Evolutionary conservation across 2,329 filamentous ascomycete genomes (phyloP), one percentile per base, ranked within the genome.

Genomic region (Fusarium pseudonygamai): DNA sequence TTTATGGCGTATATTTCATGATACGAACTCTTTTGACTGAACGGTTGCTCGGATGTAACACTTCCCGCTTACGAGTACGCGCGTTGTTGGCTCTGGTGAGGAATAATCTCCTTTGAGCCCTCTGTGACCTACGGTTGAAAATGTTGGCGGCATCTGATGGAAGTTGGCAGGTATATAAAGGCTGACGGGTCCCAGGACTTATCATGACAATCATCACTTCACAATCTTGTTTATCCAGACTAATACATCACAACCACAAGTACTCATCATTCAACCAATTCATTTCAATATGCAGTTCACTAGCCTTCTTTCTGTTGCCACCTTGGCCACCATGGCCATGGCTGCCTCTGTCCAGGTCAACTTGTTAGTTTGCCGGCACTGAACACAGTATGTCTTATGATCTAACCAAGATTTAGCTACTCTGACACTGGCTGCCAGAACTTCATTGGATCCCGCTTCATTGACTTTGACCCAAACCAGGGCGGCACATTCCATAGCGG

Each of bases 291-390:
- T 64, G 61, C 45, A 63, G 26, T 63, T 63, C 26, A 32, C 37
- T 1, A 46, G 24, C 18, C 37, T 64, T 18, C 28, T 64, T 18
- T 63, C 61, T 7, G 22, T n/a, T 24, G 57, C 58, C 24, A 10
- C 45, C 14, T 22, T 64, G 9, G 45, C 61, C 30, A 26, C 24
- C 5, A 34, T 46, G 60, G 34, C 53, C 28, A 24, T 47, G 9
- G 45, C 61, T n/a, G 61, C 61, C 2, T 64, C 58, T 2, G 40
- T 64, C 45, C 60, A 64, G 37, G 58, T 64, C 45, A 64, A 64
- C 45, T 64, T 64, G 61, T 64, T 8, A 4, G 60, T 22, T 7
- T 7, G 3, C 10, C 8, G 0, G 7, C 6, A 6, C 28, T n/a
- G 6, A 7, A 6, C 1, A 9, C 3, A 26, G 2, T 1, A 3